phyloP scores from a whole-genome alignment of 805 yeast species.

The Komagataella pastoris region DNA sequence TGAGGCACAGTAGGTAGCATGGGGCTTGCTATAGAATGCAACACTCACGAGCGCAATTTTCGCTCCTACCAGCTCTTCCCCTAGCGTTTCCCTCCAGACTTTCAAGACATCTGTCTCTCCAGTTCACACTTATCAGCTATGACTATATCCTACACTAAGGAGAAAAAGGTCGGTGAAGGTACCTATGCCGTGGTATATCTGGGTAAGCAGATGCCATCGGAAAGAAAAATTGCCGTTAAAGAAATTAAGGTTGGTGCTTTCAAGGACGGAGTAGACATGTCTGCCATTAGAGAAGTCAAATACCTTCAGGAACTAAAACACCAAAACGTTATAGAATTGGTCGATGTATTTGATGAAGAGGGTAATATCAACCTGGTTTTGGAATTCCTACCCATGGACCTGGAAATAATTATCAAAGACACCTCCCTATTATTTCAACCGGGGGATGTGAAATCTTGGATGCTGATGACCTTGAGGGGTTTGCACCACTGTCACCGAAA shows the following conservation, averaged over 20 bases:
- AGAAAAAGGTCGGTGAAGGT: conserved; percentile 94
- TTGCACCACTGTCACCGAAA: conserved; percentile 92
- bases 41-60: no score
- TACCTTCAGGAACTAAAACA: conserved; percentile 73
- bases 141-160: conserved; percentile 24
- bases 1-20: background rate
- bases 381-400: conserved; percentile 85
- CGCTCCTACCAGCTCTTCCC: background rate
- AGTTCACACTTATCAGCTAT: background rate
- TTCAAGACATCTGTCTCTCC: background rate
- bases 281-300: conserved; percentile 89
- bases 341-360: conserved; percentile 70
- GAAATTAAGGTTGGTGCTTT: conserved; percentile 91
- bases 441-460: conserved; percentile 87
- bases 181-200: conserved; percentile 94
- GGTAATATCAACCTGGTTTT: conserved; percentile 50
- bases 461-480: conserved; percentile 89
- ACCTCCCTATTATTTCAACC: conserved; percentile 62
- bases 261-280: conserved; percentile 95
- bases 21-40: no score
- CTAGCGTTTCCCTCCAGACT: background rate
- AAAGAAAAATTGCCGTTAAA: conserved; percentile 72
- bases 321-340: conserved; percentile 70
- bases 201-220: conserved; percentile 49
- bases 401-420: conserved; percentile 83